These are phyloP conservation scores for Trametes maxima DNA, from an alignment of 768 basidiomycete species.

Conservation along the genomic window DNA sequence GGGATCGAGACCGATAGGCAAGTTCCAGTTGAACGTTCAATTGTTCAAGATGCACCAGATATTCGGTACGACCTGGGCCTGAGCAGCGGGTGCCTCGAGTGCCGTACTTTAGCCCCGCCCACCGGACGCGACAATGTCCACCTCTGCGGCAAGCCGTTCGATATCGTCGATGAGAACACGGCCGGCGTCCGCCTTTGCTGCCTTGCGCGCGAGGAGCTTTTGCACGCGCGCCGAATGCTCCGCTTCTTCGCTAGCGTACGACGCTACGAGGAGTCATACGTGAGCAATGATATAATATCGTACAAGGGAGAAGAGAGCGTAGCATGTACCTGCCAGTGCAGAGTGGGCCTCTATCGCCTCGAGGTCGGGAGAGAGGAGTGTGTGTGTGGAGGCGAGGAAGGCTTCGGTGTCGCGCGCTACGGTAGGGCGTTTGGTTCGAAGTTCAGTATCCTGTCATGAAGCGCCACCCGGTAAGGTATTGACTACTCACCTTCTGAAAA, in stretches of 20 bases:
- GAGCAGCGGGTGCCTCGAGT: too few relatives aligned
- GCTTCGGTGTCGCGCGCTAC: slow-evolving; percentile 5
- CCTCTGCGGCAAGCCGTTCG: slow-evolving; percentile 18
- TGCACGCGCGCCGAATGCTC: slow-evolving; percentile 1
- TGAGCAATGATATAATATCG: too few relatives aligned
- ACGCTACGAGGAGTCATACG: background rate
- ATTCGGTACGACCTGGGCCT: too few relatives aligned
- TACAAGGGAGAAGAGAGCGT: background rate
- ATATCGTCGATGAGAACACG: slow-evolving; percentile 16
- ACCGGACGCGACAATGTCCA: slow-evolving; percentile 1
- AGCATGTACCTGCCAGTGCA: slow-evolving; percentile 1
- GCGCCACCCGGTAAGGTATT: background rate
- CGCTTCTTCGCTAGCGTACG: background rate
- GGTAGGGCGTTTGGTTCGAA: background rate
- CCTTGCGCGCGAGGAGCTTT: slow-evolving; percentile 21
- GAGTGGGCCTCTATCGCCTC: background rate
- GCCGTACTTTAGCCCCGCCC: too few relatives aligned
- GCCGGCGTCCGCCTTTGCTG: slow-evolving; percentile 16
- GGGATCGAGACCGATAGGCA: too few relatives aligned
- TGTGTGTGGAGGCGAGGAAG: background rate
- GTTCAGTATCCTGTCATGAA: background rate
- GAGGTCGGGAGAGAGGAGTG: background rate
- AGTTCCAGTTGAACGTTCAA: too few relatives aligned
- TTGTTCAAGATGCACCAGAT: too few relatives aligned
- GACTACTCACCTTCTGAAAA: background rate